Percentiles rank a stretch among this genome's conserved stretches.
Evolutionary conservation across 108 stramenopile genomes (phyloP).

Genomic region (Seminavis robusta): DNA sequence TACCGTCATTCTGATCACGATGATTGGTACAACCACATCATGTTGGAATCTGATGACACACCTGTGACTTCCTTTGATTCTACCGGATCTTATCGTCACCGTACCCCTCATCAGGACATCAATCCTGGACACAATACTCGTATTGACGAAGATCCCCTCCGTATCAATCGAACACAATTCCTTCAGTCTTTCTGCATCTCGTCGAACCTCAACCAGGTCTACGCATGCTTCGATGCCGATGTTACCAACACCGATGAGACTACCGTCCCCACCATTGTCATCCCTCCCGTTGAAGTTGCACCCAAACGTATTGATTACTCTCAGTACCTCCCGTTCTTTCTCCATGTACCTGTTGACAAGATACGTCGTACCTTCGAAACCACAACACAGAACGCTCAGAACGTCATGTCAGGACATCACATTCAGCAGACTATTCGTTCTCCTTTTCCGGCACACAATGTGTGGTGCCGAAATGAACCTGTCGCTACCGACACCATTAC

Average conservation of each 20-base stretch:
- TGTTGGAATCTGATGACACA: no score
- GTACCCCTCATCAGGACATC: no score
- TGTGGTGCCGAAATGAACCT: constrained; percentile 7
- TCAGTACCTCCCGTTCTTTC: no score
- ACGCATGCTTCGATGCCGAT: neutral
- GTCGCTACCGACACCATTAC: constrained; percentile 15
- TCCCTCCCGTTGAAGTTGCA: neutral
- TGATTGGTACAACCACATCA: neutral
- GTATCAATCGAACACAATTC: no score
- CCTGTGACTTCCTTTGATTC: no score
- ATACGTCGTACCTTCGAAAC: no score
- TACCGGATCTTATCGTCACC: no score
- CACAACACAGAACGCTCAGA: constrained; percentile 7
- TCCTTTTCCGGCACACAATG: constrained; percentile 11
- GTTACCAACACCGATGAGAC: neutral
- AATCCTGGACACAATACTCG: no score
- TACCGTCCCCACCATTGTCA: neutral
- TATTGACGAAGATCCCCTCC: no score
- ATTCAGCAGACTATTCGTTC: constrained; percentile 7
- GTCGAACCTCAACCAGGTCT: neutral
- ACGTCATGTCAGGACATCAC: neutral
- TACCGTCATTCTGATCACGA: no score
- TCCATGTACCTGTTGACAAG: no score
- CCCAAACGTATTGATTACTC: neutral
- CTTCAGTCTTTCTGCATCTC: no score